Base-by-base conservation (phyloP, 495 filamentous ascomycete genomes). In the Annulohypoxylon maeteangense region DNA sequence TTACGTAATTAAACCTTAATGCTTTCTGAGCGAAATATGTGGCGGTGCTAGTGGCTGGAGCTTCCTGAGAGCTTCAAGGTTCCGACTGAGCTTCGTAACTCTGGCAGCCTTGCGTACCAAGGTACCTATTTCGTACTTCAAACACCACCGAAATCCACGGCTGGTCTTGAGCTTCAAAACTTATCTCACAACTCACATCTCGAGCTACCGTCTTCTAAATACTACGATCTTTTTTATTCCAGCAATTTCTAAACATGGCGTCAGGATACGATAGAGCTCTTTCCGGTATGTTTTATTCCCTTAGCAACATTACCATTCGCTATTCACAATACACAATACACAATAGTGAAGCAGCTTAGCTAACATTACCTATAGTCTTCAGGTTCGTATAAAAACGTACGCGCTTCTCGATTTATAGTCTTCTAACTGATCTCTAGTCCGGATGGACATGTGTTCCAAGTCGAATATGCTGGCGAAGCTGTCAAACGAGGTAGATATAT, bases 401-500 rank as follows among this genome's bases (percentile, higher is more conserved):
- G 45, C 68, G 67, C 47, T 31, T 73, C 74, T 23, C 47, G n/a
- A 50, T 51, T 34, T 32, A 42, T 60, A 62, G 8, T 55, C 54
- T 68, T 67, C 79, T 82, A 71, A 85, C 78, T 82, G 51, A 25
- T 68, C 54, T 77, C 75, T 72, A 98, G 95, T 85, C 95, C 95
- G 72, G 95, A 99, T 83, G 95, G 95, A 81, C 95, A 99, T 84
- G 95, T 99, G 74, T 98, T 99, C 86, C 95, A 99, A 81, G 95
- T 99, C 75, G 95, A 99, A 86, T 99, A 99, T 87, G 95, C 95
- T 63, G 91, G 97, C 68, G 95, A 99, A 86, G 95, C 95, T 61
- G 95, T 99, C 64, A 99, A 99, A 84, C 84, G 95, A 93, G 95
- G 94, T 96, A 86, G 6, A 54, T 32, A 51, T 14, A 6, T 29